These are phyloP conservation scores for Vitis labrusca DNA, from an alignment of 164 flowering plant species.

Conservation along the genomic window DNA sequence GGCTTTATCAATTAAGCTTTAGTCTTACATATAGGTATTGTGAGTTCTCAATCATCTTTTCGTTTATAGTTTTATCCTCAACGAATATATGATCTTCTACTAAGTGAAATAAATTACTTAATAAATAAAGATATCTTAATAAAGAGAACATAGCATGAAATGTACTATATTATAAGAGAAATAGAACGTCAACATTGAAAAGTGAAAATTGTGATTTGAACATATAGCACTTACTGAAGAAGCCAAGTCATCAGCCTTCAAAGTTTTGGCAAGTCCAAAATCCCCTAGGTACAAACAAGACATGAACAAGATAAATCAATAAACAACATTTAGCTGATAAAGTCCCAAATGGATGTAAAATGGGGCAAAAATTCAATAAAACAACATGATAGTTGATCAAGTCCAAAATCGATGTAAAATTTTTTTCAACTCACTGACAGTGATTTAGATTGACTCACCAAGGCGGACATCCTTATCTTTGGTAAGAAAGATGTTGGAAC, in stretches of 20 bases:
- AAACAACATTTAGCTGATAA: background rate
- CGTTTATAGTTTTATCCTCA: background rate
- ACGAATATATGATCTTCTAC: background rate
- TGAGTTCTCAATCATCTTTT: background rate
- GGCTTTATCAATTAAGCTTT: background rate
- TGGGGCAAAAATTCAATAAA: too few relatives aligned
- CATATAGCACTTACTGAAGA: conserved; percentile 69
- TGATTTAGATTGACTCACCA: conserved; percentile 48
- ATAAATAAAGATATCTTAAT: background rate
- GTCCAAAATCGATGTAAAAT: background rate
- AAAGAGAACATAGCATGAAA: background rate
- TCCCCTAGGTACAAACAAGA: conserved; percentile 61
- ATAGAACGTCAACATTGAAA: background rate
- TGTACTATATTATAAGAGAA: background rate
- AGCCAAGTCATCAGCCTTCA: conserved; percentile 95
- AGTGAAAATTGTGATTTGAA: too few relatives aligned
- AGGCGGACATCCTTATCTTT: conserved; percentile 94
- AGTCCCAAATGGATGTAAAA: background rate
- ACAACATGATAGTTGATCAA: background rate
- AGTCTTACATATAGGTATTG: background rate
- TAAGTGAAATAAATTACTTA: background rate
- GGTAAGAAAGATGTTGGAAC: conserved; percentile 97
- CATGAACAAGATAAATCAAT: background rate
- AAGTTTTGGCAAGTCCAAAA: conserved; percentile 96
- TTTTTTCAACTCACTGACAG: background rate